phyloP scores from a whole-genome alignment of 2,329 filamentous ascomycete species.

The Pseudogymnoascus sp. region DNA sequence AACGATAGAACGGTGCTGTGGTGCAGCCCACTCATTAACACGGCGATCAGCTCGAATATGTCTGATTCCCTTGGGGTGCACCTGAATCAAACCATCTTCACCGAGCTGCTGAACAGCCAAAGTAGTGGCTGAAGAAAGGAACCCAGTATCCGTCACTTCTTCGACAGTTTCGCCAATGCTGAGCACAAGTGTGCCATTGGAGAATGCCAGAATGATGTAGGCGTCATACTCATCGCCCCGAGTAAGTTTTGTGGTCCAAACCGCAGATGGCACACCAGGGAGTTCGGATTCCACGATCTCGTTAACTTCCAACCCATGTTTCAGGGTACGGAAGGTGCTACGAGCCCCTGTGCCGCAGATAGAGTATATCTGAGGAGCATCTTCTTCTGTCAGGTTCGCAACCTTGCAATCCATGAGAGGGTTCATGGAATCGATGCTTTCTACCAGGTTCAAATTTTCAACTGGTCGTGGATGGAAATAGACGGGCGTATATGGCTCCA shows the following conservation, averaged over 20 bases:
- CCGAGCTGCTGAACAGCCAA: slow-evolving; percentile 90
- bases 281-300: slow-evolving; percentile 94
- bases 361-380: slow-evolving; percentile 93
- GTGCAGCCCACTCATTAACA: slow-evolving; percentile 88
- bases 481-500: slow-evolving; percentile 63
- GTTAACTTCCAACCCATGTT: slow-evolving; percentile 86
- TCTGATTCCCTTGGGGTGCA: slow-evolving; percentile 92
- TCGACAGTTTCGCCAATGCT: slow-evolving; percentile 97
- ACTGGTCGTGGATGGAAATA: slow-evolving; percentile 77
- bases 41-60: slow-evolving; percentile 72
- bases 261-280: slow-evolving; percentile 78
- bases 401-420: slow-evolving; percentile 88
- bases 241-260: slow-evolving; percentile 91
- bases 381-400: slow-evolving; percentile 81
- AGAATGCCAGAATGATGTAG: slow-evolving; percentile 92
- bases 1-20: slow-evolving; percentile 90
- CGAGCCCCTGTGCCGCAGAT: slow-evolving; percentile 82
- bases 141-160: slow-evolving; percentile 88
- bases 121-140: slow-evolving; percentile 80
- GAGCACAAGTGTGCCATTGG: slow-evolving; percentile 81
- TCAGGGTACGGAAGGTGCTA: slow-evolving; percentile 84
- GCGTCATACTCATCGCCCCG: slow-evolving; percentile 79
- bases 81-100: slow-evolving; percentile 85
- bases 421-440: slow-evolving; percentile 82
- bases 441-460: slow-evolving; percentile 77